These are phyloP conservation scores for Saccharomycopsis sp. DNA, from an alignment of 805 yeast species.

Conservation along the genomic window DNA sequence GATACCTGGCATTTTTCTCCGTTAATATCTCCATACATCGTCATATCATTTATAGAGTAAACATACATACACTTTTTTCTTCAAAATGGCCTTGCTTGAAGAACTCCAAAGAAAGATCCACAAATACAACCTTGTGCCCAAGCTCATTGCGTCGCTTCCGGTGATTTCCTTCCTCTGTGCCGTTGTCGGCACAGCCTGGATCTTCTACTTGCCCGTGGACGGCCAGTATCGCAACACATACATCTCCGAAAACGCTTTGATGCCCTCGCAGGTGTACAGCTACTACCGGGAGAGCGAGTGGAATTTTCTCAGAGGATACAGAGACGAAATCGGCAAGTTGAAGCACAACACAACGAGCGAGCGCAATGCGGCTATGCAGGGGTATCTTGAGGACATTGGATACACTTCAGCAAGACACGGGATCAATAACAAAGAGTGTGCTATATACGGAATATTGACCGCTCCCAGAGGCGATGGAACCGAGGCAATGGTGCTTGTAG, in stretches of 20 bases:
- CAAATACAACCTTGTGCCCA: conserved; percentile 41
- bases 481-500: conserved; percentile 84
- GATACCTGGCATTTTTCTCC: background rate
- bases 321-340: conserved; percentile 48
- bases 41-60: too few species aligned
- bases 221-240: conserved; percentile 83
- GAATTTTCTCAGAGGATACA: conserved; percentile 82
- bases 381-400: conserved; percentile 69
- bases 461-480: conserved; percentile 96
- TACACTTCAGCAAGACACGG: conserved; percentile 49
- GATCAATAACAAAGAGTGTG: conserved; percentile 28
- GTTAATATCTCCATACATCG: background rate
- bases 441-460: conserved; percentile 74
- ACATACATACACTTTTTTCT: background rate
- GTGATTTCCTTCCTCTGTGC: conserved; percentile 36
- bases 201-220: conserved; percentile 62
- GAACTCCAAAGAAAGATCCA: conserved; percentile 37
- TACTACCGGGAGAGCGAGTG: conserved; percentile 92
- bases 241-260: conserved; percentile 89
- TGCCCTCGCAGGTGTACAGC: conserved; percentile 93
- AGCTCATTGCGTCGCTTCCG: conserved; percentile 38
- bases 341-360: conserved; percentile 25
- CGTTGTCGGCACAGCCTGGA: conserved; percentile 46
- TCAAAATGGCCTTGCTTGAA: conserved; percentile 41
- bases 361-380: conserved; percentile 41